Evolutionary conservation across 2,329 filamentous ascomycete genomes (phyloP), one percentile per base, ranked within the genome.

Genomic region (Trichoderma afroharzianum): DNA sequence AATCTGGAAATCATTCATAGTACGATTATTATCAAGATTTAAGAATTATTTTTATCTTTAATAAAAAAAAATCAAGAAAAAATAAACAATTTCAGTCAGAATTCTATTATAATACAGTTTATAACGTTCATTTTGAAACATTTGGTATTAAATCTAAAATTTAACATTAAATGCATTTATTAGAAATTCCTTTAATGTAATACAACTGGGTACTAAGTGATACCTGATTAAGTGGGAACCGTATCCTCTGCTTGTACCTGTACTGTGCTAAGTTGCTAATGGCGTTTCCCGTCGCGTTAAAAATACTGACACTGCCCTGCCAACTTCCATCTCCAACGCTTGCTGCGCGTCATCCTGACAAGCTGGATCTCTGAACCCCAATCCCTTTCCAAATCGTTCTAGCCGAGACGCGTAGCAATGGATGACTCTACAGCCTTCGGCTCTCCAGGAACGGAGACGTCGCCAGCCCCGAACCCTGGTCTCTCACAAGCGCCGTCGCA

Each of bases 391-490:
- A n/a, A n/a, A 36, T 36, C 11, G 26, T 28, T 36, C 24, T 33
- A 61, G 47, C 55, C 50, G 64, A 68, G 64, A 72, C 71, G 59
- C 71, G 64, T 68, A 58, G 72, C 68, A 59, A 91, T 91, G 89
- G 89, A 91, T 73, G 88, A 88, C 75, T 83, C 85, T 73, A 81
- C 85, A 76, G 87, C 82, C 75, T 89, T 88, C 76, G 88, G 85
- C 79, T 90, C 88, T 74, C 86, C 88, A 63, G 84, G 82, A 75
- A 87, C 86, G 77, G 86, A 83, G 76, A 85, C 84, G 74, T 89
- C 88, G 61, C 88, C 88, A 50, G 83, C 83, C 73, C 86, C 84
- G 78, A 90, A 89, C 77, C 84, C 86, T 15, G 85, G 87, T 59
- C 82, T 88, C 61, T 84, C 88, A 72, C 88, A 90, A 75, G 85